These are phyloP conservation scores for Galeopsis tetrahit DNA, from an alignment of 257 asterid genomes.

Conservation along the genomic window DNA sequence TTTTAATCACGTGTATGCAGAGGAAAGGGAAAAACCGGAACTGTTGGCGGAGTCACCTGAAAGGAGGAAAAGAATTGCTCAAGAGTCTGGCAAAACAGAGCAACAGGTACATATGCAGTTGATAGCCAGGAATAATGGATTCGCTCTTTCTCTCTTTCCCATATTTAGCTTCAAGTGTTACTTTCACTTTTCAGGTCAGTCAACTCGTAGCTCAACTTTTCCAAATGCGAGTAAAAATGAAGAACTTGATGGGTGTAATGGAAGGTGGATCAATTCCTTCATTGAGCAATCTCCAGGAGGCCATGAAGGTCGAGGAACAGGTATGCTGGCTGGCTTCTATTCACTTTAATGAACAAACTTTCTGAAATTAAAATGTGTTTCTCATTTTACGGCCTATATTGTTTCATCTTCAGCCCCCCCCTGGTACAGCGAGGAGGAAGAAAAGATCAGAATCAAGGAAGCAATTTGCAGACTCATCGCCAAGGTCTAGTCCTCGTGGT, in stretches of 20 bases:
- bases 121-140: conserved; percentile 24
- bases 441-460: conserved; percentile 68
- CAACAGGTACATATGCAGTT: conserved; percentile 66
- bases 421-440: conserved; percentile 95
- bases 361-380: neutral
- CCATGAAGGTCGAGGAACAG: conserved; percentile 78
- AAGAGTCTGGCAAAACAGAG: conserved; percentile 92
- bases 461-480: conserved; percentile 72
- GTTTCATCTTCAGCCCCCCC: conserved; percentile 66
- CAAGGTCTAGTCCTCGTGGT: conserved; percentile 79
- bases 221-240: conserved; percentile 97
- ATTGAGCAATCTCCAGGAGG: conserved; percentile 84
- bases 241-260: conserved; percentile 96
- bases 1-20: conserved; percentile 47
- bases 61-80: conserved; percentile 82
- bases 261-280: conserved; percentile 93
- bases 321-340: conserved; percentile 46
- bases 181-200: conserved; percentile 59
- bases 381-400: neutral
- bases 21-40: conserved; percentile 98
- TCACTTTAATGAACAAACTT: neutral
- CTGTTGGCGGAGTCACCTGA: conserved; percentile 83
- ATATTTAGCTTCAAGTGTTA: neutral
- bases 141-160: conserved; percentile 5
- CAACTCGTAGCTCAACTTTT: conserved; percentile 95